phyloP scores from a whole-genome alignment of 352 stramenopile genomes.

The Aphanomyces stellatus region DNA sequence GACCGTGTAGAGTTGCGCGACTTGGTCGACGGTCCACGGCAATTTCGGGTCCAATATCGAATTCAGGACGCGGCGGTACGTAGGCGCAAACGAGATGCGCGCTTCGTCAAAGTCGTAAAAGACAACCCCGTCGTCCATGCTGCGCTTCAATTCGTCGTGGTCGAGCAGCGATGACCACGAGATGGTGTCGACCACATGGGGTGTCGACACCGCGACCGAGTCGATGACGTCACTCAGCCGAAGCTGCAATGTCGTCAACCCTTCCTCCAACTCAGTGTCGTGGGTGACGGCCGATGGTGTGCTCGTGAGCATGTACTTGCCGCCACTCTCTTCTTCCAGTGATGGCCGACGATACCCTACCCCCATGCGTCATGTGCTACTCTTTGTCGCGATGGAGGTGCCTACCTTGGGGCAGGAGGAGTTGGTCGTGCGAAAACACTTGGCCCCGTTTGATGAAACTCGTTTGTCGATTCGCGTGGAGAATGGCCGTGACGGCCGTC shows the following conservation, averaged over 20 bases:
- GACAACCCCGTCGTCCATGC: conserved; percentile 56
- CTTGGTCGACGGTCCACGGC: not conserved
- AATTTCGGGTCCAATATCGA: conserved; percentile 26
- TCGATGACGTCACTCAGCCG: too few relatives aligned
- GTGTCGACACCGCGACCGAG: not conserved
- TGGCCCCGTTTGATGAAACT: not conserved
- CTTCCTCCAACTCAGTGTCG: too few relatives aligned
- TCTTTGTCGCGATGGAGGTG: too few relatives aligned
- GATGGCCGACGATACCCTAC: too few relatives aligned
- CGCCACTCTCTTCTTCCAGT: too few relatives aligned
- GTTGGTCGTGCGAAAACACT: not conserved
- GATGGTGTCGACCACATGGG: not conserved
- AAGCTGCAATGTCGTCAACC: too few relatives aligned
- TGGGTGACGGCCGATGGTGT: too few relatives aligned
- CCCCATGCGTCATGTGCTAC: too few relatives aligned
- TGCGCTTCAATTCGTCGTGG: conserved; percentile 64
- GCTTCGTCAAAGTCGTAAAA: conserved; percentile 74
- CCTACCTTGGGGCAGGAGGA: not conserved
- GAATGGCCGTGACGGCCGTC: not conserved
- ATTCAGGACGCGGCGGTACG: conserved; percentile 66
- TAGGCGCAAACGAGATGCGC: conserved; percentile 63
- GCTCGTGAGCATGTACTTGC: too few relatives aligned
- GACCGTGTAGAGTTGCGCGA: conserved; percentile 44
- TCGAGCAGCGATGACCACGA: conserved; percentile 29
- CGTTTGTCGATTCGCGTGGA: not conserved